Percentiles rank a stretch among this genome's conserved stretches.
These are phyloP conservation scores for Immersiella caudata DNA, from an alignment of 495 filamentous ascomycete genomes.

Conservation along the genomic window DNA sequence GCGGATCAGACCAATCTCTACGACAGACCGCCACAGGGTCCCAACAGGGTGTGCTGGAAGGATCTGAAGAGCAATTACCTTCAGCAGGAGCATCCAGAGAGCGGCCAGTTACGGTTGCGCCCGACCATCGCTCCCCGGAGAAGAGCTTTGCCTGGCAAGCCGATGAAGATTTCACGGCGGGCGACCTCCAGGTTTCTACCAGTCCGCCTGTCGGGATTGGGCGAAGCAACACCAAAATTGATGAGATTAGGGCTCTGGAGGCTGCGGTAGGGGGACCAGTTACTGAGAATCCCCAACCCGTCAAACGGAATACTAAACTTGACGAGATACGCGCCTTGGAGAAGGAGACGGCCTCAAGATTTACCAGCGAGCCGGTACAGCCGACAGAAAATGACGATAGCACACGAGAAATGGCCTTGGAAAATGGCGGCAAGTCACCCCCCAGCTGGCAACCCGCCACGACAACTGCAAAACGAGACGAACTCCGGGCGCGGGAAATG, in stretches of 20 bases:
- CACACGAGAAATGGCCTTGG: background rate
- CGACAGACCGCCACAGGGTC: constrained; percentile 11
- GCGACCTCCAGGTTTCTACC: constrained; percentile 61
- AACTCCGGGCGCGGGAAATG: constrained; percentile 60
- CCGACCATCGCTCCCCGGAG: constrained; percentile 43
- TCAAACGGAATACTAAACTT: constrained; percentile 36
- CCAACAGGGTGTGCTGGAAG: constrained; percentile 29
- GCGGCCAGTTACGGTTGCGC: constrained; percentile 41
- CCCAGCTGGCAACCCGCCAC: constrained; percentile 27
- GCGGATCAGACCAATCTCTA: constrained; percentile 13
- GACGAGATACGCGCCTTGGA: constrained; percentile 59
- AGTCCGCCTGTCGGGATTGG: constrained; percentile 58
- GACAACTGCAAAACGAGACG: constrained; percentile 51
- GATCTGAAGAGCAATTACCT: constrained; percentile 32
- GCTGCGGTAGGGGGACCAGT: constrained; percentile 28
- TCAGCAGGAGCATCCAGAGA: constrained; percentile 28
- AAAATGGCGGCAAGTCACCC: constrained; percentile 14
- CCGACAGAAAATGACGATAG: background rate
- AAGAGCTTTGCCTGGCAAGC: constrained; percentile 59
- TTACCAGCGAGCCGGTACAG: constrained; percentile 21
- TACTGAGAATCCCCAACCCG: constrained; percentile 2
- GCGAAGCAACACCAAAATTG: constrained; percentile 45
- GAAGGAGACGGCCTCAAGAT: constrained; percentile 42
- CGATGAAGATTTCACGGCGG: constrained; percentile 66
- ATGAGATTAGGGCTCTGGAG: constrained; percentile 47